Percentiles rank a stretch among this genome's conserved stretches.
Conservation (phyloP, 352 stramenopile species). For the Globisporangium takayamanum region DNA sequence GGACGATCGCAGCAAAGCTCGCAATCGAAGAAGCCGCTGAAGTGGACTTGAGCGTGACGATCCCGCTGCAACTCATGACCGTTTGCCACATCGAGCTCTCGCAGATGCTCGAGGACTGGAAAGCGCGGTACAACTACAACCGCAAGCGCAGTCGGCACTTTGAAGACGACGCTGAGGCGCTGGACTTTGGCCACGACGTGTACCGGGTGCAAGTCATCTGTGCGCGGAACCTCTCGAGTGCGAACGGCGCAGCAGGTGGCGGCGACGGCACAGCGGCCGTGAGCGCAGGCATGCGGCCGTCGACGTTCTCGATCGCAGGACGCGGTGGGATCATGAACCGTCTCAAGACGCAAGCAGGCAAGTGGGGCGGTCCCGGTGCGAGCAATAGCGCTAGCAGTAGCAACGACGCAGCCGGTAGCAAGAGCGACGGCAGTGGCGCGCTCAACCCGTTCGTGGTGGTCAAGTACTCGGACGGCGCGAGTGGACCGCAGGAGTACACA, state of each 20-base stretch:
- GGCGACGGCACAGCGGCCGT: background rate
- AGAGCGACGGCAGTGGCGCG: constrained; percentile 12
- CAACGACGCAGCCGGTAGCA: constrained; percentile 2
- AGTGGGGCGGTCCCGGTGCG: constrained; percentile 39
- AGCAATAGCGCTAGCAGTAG: constrained; percentile 16
- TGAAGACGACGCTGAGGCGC: constrained; percentile 69
- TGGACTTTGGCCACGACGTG: constrained; percentile 71
- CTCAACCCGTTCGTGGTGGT: constrained; percentile 72
- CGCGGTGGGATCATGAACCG: constrained; percentile 57
- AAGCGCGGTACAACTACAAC: constrained; percentile 70
- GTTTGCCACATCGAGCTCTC: constrained; percentile 65
- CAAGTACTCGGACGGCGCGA: constrained; percentile 50
- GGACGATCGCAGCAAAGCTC: constrained; percentile 40
- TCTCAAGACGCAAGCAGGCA: constrained; percentile 52
- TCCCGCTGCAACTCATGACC: constrained; percentile 69
- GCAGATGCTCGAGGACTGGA: constrained; percentile 73
- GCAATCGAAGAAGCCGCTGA: constrained; percentile 73
- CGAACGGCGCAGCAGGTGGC: constrained; percentile 6
- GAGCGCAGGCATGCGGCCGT: constrained; percentile 19
- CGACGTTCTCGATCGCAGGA: constrained; percentile 44
- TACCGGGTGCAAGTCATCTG: constrained; percentile 70
- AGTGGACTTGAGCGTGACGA: constrained; percentile 74
- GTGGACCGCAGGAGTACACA: constrained; percentile 42
- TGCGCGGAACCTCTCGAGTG: constrained; percentile 36
- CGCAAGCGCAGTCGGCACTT: constrained; percentile 76